Evolutionary conservation across 768 basidiomycete species (phyloP), one percentile per base, ranked within the genome.

Genomic region (Grammothele lineata): DNA sequence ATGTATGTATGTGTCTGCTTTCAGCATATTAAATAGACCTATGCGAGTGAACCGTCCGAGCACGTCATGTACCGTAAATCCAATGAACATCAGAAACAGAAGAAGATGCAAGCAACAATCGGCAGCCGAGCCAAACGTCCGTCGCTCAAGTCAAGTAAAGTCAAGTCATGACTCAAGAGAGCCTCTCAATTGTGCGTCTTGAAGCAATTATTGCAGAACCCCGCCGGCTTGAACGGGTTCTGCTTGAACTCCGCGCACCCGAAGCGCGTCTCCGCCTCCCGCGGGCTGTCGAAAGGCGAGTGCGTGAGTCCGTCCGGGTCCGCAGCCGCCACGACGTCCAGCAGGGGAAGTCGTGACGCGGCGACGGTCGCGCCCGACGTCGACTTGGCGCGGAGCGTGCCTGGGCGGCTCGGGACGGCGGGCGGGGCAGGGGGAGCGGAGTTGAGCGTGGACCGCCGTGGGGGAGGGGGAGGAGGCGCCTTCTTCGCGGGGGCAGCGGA

Each of bases 191-290:
- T n/a, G n/a, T 82, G 80, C 58, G 70, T 66, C 64, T 79, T 73
- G 56, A 78, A 78, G 62, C 85, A 88, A 53, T 79, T 81, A 52
- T 70, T 80, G 63, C 85, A 85, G 66, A 78, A 70, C 6, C 83
- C 82, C 58, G 74, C 72, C 37, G 72, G 69, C 65, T 85, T 81
- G 68, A 81, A 81, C 35, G 78, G 78, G 59, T 81, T 80, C 66
- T 85, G 82, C 57, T 76, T 76, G 63, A 86, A 85, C 37, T 73
- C 69, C 19, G 51, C 60, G 57, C 85, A 84, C 9, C 64, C 68
- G 18, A 60, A 62, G 19, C 42, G 47, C 23, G 50, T 50, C 36
- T 53, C 37, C 40, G 53, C 61, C 51, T 85, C 81, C 24, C 68
- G 66, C 32, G 74, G 69, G 56, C 81, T 85, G 55, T 85, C 83